Base-by-base conservation (phyloP, 2,329 filamentous ascomycete genomes). In the Penicillium brevicompactum region DNA sequence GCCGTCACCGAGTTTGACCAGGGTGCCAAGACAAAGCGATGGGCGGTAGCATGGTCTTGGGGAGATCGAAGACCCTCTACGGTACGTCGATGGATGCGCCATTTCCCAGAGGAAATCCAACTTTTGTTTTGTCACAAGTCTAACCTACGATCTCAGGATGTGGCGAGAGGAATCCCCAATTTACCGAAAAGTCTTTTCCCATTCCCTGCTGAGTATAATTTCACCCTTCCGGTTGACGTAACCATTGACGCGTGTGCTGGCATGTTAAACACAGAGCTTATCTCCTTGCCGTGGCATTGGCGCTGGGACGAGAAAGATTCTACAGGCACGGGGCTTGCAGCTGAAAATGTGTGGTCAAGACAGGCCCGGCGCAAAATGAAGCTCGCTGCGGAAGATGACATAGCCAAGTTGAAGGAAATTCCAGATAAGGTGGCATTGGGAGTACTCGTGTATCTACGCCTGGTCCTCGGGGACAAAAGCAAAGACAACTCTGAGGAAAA, bases 31-130 rank as follows among this genome's bases (percentile, higher is more conserved):
- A 97, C 94, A 30, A 85, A 87, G 49, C 80, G 94, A 16, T 97
- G 93, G 92, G 91, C 87, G 1, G 75, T 97, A 2, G 94, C 83
- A 0, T 99, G 94, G 94, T 95, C 89, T 65, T 96, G 91, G 75
- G 76, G 78, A 2, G 78, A 84, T 49, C 78, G 84, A 67, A 80
- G 92, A 44, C 91, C 92, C 2, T 70, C 77, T 4, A 80, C 81
- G 70, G 79, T 80, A 70, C 60, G 69, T 51, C 16, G 13, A 21
- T 27, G 5, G 6, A 7, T 14, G 5, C n/a, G 3, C 30, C 16
- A 22, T n/a, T 37, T 30, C 2, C 14, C 11, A 2, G 22, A 3
- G 47, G 21, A 5, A n/a, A 14, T n/a, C 5, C n/a, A n/a, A n/a
- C n/a, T 14, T 10, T 5, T 4, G 8, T 8, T 22, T 16, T 31